Evolutionary conservation across 2,329 filamentous ascomycete species (phyloP).

Genomic region (Plenodomus biglobosus): DNA sequence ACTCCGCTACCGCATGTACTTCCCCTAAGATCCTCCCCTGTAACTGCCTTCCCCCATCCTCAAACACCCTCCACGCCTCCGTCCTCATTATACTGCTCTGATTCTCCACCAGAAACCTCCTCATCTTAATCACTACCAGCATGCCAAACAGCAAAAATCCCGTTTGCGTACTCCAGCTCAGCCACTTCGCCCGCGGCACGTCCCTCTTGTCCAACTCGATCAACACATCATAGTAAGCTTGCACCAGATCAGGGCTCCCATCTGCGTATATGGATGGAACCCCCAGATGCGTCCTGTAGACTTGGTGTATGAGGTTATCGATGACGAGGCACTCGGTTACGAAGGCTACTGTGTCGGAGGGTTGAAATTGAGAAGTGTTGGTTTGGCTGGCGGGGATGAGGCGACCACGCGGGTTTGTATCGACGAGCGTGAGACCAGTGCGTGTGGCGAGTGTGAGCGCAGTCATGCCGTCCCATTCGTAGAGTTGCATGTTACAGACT

Average conservation of each 20-base stretch:
- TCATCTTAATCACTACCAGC: conserved; percentile 25
- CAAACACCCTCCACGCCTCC: conserved; percentile 20
- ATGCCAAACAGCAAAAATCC: conserved; percentile 18
- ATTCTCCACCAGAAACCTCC: conserved; percentile 12
- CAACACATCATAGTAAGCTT: conserved; percentile 13
- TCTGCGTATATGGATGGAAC: conserved; percentile 6
- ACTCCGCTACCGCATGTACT: conserved; percentile 2
- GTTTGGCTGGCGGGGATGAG: neutral
- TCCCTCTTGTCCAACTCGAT: conserved; percentile 7
- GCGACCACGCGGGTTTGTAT: neutral
- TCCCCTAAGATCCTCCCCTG: conserved; percentile 12
- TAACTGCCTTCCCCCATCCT: conserved; percentile 7
- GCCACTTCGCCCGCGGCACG: conserved; percentile 14
- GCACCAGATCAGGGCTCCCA: conserved; percentile 13
- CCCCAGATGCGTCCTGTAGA: conserved; percentile 6
- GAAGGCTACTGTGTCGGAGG: conserved; percentile 7
- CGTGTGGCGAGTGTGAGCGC: conserved; percentile 24
- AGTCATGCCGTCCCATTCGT: conserved; percentile 25
- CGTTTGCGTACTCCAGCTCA: conserved; percentile 11
- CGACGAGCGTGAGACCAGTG: conserved; percentile 12
- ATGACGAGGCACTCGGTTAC: conserved; percentile 19
- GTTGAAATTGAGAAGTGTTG: neutral
- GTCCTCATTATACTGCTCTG: conserved; percentile 13
- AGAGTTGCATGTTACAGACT: conserved; percentile 17
- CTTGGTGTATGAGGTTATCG: conserved; percentile 1